These are phyloP conservation scores for Astrothelium macrocarpum DNA, from an alignment of 495 filamentous ascomycete species.

Conservation along the genomic window DNA sequence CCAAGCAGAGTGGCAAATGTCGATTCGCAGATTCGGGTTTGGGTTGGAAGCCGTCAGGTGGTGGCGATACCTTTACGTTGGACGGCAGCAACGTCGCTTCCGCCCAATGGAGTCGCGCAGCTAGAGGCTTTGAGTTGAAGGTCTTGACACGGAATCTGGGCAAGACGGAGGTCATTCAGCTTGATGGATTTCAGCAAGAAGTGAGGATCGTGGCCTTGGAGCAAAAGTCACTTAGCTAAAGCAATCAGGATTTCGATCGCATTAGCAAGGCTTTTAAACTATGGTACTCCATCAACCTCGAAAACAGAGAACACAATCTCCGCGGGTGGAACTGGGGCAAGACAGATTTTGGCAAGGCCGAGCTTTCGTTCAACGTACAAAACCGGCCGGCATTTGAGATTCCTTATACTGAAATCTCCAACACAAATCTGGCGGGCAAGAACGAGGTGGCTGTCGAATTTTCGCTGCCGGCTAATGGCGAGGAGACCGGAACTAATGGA, in stretches of 20 bases:
- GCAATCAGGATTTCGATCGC: slow-evolving; percentile 71
- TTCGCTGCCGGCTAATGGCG: slow-evolving; percentile 54
- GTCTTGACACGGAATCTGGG: slow-evolving; percentile 71
- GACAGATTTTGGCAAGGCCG: slow-evolving; percentile 88
- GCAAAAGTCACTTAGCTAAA: background rate
- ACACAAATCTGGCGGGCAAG: slow-evolving; percentile 94
- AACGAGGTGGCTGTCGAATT: slow-evolving; percentile 98
- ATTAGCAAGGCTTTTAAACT: slow-evolving; percentile 84
- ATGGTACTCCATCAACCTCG: slow-evolving; percentile 90
- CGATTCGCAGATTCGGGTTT: slow-evolving; percentile 85
- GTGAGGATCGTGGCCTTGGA: slow-evolving; percentile 36
- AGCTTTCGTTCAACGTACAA: slow-evolving; percentile 91
- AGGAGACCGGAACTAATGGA: slow-evolving; percentile 60
- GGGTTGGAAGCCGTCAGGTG: slow-evolving; percentile 83
- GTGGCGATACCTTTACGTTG: slow-evolving; percentile 85
- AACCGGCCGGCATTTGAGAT: slow-evolving; percentile 97
- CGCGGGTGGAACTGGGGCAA: slow-evolving; percentile 99
- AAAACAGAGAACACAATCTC: slow-evolving; percentile 84
- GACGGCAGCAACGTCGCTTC: slow-evolving; percentile 68
- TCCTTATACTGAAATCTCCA: slow-evolving; percentile 93
- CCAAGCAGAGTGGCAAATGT: slow-evolving; percentile 80
- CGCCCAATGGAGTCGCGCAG: slow-evolving; percentile 92
- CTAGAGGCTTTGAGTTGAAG: slow-evolving; percentile 87
- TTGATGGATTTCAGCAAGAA: slow-evolving; percentile 92
- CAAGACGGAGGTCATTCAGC: slow-evolving; percentile 54